These are phyloP conservation scores for Candida tammaniensis DNA, from an alignment of 805 yeast genomes.

Conservation along the genomic window DNA sequence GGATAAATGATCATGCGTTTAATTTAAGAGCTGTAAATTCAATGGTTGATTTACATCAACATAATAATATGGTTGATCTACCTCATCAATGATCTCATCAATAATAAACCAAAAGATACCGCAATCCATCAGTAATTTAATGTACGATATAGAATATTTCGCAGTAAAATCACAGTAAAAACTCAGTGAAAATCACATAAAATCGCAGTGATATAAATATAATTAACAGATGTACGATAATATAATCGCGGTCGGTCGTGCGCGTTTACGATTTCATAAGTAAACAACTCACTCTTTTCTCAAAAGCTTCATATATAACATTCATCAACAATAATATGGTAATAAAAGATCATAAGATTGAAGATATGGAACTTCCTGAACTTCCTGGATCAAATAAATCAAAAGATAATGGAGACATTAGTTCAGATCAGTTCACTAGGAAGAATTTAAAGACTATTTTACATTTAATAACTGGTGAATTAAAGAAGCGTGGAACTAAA, in stretches of 20 bases:
- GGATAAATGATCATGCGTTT: slow-evolving; percentile 7
- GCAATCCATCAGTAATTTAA: no score
- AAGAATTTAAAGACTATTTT: slow-evolving; percentile 65
- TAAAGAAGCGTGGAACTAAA: slow-evolving; percentile 67
- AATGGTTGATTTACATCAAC: slow-evolving; percentile 27
- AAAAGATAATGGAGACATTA: slow-evolving; percentile 11
- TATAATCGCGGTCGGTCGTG: no score
- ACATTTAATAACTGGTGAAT: slow-evolving; percentile 67
- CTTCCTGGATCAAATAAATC: slow-evolving; percentile 15
- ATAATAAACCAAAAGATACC: no score
- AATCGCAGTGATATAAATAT: no score
- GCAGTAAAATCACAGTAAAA: no score
- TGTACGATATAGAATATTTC: no score
- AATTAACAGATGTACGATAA: no score
- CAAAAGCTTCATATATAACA: no score
- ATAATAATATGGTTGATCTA: slow-evolving; percentile 8
- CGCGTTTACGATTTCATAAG: no score
- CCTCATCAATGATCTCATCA: no score
- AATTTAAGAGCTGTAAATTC: slow-evolving; percentile 27
- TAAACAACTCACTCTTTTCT: no score
- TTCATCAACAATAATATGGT: slow-evolving; percentile 12
- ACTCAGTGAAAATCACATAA: no score
- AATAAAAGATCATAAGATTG: slow-evolving; percentile 9
- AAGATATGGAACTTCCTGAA: slow-evolving; percentile 22
- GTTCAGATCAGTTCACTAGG: slow-evolving; percentile 48